Evolutionary conservation across 2,329 filamentous ascomycete genomes (phyloP).

Genomic region (Claviceps arundinis): DNA sequence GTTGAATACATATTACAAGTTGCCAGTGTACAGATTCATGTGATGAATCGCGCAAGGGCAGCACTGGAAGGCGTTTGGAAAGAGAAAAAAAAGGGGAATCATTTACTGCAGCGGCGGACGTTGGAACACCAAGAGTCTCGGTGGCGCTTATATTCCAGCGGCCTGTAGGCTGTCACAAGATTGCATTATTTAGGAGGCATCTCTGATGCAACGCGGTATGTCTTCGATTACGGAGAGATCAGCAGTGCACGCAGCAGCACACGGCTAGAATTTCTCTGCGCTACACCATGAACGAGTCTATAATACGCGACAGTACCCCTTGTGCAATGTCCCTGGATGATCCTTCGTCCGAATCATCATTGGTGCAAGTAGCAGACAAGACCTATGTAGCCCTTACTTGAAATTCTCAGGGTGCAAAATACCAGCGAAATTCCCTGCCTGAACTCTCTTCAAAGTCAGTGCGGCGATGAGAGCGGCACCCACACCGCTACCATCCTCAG

Average conservation of each 20-base stretch:
- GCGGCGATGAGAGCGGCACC: constrained; percentile 87
- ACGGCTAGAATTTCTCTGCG: background rate
- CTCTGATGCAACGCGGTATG: background rate
- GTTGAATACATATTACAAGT: constrained; percentile 28
- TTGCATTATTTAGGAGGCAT: background rate
- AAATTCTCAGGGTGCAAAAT: constrained; percentile 55
- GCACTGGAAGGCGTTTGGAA: background rate
- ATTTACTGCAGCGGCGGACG: too few species aligned
- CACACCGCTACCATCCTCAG: constrained; percentile 95
- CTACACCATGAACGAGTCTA: background rate
- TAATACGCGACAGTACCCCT: background rate
- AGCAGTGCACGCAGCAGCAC: too few species aligned
- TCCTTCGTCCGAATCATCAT: too few species aligned
- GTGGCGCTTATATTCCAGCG: background rate
- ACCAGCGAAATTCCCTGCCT: constrained; percentile 49
- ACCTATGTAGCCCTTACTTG: constrained; percentile 10
- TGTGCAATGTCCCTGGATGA: too few species aligned
- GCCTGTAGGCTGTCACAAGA: background rate
- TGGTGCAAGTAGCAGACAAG: too few species aligned
- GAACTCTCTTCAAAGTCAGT: constrained; percentile 50
- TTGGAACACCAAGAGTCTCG: background rate
- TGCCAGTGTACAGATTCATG: constrained; percentile 65
- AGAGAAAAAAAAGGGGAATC: background rate
- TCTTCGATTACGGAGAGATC: background rate
- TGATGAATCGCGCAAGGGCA: constrained; percentile 27